Conservation (phyloP, 805 yeast genomes). For the Wickerhamiella hasegawae region DNA sequence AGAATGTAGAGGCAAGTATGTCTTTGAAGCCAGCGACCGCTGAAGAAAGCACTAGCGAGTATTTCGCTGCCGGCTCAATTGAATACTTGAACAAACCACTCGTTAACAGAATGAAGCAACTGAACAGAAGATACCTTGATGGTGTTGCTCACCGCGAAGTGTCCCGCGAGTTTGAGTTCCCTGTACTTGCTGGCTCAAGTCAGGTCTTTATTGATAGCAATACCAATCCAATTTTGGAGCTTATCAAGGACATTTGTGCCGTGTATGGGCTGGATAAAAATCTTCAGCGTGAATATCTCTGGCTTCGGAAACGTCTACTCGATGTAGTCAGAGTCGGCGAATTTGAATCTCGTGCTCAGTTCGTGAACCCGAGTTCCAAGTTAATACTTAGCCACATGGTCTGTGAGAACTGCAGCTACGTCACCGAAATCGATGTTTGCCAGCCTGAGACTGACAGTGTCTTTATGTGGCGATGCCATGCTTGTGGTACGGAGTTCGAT, state of each 20-base stretch:
- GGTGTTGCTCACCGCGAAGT: slow-evolving; percentile 28
- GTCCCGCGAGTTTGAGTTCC: slow-evolving; percentile 52
- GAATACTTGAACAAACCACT: slow-evolving; percentile 47
- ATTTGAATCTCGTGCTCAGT: slow-evolving; percentile 59
- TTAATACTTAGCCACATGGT: slow-evolving; percentile 49
- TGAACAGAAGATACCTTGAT: slow-evolving; percentile 57
- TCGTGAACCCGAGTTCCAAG: slow-evolving; percentile 59
- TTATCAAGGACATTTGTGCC: slow-evolving; percentile 61
- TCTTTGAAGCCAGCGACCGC: background rate
- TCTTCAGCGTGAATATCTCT: slow-evolving; percentile 54
- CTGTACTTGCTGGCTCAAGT: slow-evolving; percentile 47
- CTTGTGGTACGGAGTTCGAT: slow-evolving; percentile 50
- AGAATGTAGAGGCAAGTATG: background rate
- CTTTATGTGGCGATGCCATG: slow-evolving; percentile 31
- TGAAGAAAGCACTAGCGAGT: background rate
- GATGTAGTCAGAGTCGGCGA: slow-evolving; percentile 66
- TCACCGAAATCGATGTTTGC: slow-evolving; percentile 70
- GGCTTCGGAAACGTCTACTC: slow-evolving; percentile 59
- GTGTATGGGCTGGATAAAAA: slow-evolving; percentile 50
- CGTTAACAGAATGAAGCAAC: slow-evolving; percentile 44
- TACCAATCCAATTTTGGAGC: slow-evolving; percentile 57
- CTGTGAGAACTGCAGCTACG: slow-evolving; percentile 55
- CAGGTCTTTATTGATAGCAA: background rate
- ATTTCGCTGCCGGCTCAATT: slow-evolving; percentile 20
- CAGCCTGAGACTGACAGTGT: slow-evolving; percentile 30